Evolutionary conservation across 164 flowering plant species (phyloP), one percentile per base, ranked within the genome.

Genomic region (Nymphaea colorata): DNA sequence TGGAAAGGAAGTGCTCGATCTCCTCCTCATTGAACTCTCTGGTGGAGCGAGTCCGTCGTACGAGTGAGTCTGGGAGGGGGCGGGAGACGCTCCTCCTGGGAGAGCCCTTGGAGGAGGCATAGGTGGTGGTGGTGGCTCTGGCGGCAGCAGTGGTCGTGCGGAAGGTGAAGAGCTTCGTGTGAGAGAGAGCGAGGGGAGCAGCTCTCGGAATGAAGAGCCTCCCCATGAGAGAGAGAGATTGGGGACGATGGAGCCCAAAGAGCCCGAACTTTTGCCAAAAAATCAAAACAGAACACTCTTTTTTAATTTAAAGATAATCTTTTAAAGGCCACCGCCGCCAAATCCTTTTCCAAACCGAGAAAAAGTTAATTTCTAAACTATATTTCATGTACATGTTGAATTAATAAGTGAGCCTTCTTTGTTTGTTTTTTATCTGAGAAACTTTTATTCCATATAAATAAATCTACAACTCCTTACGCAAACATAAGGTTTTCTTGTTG

Each of bases 1-100:
- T 67, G 43, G 69, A 80, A 3, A 83, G 83, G 45, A 66, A 75
- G 4, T 42, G 62, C 43, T 67, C 69, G 47, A 65, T 51, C 3
- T 74, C 65, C 2, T 47, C 18, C 4, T 76, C 79, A 51, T 84
- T 86, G 41, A 83, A 82, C 51, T 84, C 85, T 67, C 69, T 86
- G 4, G 75, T 81, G 0, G 99, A 94, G 16, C 99, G 86, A 3
- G 99, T 93, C 69, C 98, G 83, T 71, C 88, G 41, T 7, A 61
- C 64, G 25, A 61, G 64, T 10, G 42, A 17, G 11, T 61, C 64
- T 8, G 11, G 25, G 42, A 61, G 42, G 64, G 64, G 11, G 12
- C 64, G 8, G 64, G 64, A 61, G 42, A 61, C 17, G 11, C 42
- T 61, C 7, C 41, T 17, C 36, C 8, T 17, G 10, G 41, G 7